phyloP scores from a whole-genome alignment of 306 rosid species.

The Sicyos edulis region DNA sequence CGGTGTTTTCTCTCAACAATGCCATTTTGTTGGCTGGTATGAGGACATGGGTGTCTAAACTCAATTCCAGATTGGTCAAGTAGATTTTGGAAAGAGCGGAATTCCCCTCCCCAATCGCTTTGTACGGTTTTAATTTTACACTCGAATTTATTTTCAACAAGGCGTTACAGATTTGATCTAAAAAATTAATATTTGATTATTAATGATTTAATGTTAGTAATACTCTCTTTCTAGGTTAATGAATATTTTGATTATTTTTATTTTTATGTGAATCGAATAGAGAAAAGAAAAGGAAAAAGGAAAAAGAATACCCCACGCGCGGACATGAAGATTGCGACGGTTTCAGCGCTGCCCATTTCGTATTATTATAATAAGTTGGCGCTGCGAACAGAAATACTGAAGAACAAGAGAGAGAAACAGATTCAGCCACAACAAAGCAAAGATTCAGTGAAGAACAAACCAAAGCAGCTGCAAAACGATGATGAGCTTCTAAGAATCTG shows the following conservation, averaged over 20 bases:
- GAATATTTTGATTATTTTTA: too few relatives aligned
- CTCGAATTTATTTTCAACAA: background rate
- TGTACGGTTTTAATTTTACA: background rate
- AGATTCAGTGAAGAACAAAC: background rate
- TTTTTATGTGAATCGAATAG: too few relatives aligned
- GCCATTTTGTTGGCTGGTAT: background rate
- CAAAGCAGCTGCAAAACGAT: constrained; percentile 18
- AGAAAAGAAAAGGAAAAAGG: background rate
- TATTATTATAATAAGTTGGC: constrained; percentile 1
- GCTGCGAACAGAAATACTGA: background rate
- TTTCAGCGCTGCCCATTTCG: background rate
- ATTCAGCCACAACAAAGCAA: background rate
- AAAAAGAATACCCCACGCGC: constrained; percentile 13
- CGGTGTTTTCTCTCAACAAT: background rate
- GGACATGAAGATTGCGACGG: constrained; percentile 18
- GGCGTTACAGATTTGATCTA: too few relatives aligned
- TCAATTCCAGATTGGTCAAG: accelerated
- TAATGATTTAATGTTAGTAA: too few relatives aligned
- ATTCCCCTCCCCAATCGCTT: background rate
- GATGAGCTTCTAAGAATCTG: constrained; percentile 21
- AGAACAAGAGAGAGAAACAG: background rate
- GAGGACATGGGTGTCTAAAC: background rate
- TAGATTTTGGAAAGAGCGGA: accelerated
- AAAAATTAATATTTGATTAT: too few relatives aligned
- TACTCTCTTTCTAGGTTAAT: too few relatives aligned